Base-by-base conservation (phyloP, 2,329 filamentous ascomycete genomes). In the Epichloe coenophiala region DNA sequence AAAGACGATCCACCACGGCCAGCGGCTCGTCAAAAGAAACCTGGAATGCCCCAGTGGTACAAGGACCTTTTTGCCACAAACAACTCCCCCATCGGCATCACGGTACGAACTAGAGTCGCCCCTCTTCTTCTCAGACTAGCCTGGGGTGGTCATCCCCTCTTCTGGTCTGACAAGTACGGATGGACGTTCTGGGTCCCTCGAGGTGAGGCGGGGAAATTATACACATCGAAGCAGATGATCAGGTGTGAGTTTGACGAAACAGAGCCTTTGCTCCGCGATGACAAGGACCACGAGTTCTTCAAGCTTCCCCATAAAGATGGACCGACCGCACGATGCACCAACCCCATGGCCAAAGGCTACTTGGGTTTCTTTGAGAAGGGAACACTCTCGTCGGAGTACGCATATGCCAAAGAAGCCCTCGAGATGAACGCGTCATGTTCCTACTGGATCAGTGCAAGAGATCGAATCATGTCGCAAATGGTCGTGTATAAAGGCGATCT, bases 361-460 rank as follows among this genome's bases (percentile, higher is more conserved):
- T 71, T 95, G 51, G 67, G 81, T 48, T 96, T 94, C 64, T 97
- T 98, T 60, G 93, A 98, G 60, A 86, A 86, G 37, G 89, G 89
- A 0, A 87, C 78, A 0, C 71, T 98, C 3, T 87, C 88, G 0
- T 97, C 91, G 0, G 85, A 95, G 64, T 97, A 85, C 60, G 65
- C 81, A 0, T 91, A 96, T 60, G 93, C 93, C 0, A 97, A 94
- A 62, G 89, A 95, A 64, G 93, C 94, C 0, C 71, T 98, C 42
- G 86, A 97, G 59, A 98, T 98, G 93, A 98, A 98, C 59, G 89
- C 93, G 0, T 95, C 89, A 0, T 98, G 94, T 64, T 97, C 91
- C 1, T 98, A 98, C 67, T 98, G 94, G 93, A 97, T 98, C 59
- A 95, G 88, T 60, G 90, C 93, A 15, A 79, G 93, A 54, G 88